Conservation (phyloP, 164 flowering plant genomes). For the Santalum album region DNA sequence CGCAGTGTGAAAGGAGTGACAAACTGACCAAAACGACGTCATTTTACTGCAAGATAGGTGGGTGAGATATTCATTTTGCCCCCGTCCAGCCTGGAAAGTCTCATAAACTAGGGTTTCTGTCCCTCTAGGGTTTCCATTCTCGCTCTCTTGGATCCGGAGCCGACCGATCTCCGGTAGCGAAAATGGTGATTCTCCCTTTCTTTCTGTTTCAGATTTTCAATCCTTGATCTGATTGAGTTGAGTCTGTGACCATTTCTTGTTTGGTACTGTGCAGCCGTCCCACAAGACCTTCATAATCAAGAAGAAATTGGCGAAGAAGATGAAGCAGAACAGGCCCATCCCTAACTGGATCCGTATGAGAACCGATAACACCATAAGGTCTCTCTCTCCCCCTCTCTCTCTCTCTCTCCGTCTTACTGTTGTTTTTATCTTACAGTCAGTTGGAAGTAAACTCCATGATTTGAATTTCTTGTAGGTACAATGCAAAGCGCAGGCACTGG, state of each 20-base stretch:
- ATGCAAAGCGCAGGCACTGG: conserved; percentile 75
- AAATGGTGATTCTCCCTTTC: conserved; percentile 10
- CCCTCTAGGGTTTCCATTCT: conserved; percentile 4
- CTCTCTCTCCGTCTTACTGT: not conserved
- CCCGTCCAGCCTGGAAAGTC: too few relatives aligned
- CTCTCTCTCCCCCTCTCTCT: not conserved
- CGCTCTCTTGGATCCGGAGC: not conserved
- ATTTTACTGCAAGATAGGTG: too few relatives aligned
- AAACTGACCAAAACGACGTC: too few relatives aligned
- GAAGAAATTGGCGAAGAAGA: conserved; percentile 60
- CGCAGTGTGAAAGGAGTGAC: too few relatives aligned
- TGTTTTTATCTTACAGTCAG: not conserved
- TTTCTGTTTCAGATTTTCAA: not conserved
- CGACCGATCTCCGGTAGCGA: not conserved
- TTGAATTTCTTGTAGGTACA: conserved; percentile 32
- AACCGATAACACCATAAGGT: conserved; percentile 61
- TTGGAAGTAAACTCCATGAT: not conserved
- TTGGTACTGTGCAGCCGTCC: conserved; percentile 43
- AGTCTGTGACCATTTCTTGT: too few relatives aligned
- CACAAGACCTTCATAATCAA: conserved; percentile 51
- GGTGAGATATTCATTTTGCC: too few relatives aligned
- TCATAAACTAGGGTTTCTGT: not conserved
- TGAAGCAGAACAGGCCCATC: conserved; percentile 61
- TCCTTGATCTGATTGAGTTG: too few relatives aligned
- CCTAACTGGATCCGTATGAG: conserved; percentile 55